Conservation (phyloP, 768 basidiomycete species). For the Boletellus ananas region DNA sequence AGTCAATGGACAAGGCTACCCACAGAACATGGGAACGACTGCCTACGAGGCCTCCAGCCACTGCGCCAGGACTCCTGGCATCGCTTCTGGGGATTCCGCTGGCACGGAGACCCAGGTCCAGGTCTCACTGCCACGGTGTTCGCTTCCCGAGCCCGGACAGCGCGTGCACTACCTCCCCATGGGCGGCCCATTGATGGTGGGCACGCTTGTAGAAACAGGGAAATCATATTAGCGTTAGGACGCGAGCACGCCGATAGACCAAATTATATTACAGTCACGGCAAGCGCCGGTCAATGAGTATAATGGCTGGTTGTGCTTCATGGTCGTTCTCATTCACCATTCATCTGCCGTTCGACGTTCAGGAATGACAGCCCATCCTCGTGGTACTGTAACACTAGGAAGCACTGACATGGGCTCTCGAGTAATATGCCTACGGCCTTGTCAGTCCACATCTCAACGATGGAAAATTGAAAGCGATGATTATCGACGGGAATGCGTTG, state of each 20-base stretch:
- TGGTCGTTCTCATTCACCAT: not conserved
- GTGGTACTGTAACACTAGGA: slow-evolving; percentile 54
- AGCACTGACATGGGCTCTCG: slow-evolving; percentile 42
- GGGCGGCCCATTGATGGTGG: not conserved
- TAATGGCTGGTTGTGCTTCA: not conserved
- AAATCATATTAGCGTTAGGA: slow-evolving; percentile 50
- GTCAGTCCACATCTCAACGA: slow-evolving; percentile 49
- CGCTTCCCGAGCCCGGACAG: not conserved
- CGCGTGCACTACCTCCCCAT: not conserved
- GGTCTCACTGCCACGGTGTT: too few species aligned
- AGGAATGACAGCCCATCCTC: slow-evolving; percentile 61
- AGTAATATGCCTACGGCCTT: slow-evolving; percentile 46
- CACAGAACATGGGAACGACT: too few species aligned
- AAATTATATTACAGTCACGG: slow-evolving; percentile 42
- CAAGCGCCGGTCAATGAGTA: slow-evolving; percentile 35
- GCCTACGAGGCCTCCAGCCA: too few species aligned
- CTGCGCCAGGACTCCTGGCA: too few species aligned
- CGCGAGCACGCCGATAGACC: slow-evolving; percentile 32
- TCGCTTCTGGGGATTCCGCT: too few species aligned
- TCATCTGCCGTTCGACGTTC: not conserved
- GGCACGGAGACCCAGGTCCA: too few species aligned
- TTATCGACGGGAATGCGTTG: slow-evolving; percentile 60
- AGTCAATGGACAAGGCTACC: too few species aligned
- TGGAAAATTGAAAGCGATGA: slow-evolving; percentile 60
- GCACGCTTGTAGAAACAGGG: slow-evolving; percentile 47